Evolutionary conservation across 768 basidiomycete genomes (phyloP).

Genomic region (Tephrocybe rancida): DNA sequence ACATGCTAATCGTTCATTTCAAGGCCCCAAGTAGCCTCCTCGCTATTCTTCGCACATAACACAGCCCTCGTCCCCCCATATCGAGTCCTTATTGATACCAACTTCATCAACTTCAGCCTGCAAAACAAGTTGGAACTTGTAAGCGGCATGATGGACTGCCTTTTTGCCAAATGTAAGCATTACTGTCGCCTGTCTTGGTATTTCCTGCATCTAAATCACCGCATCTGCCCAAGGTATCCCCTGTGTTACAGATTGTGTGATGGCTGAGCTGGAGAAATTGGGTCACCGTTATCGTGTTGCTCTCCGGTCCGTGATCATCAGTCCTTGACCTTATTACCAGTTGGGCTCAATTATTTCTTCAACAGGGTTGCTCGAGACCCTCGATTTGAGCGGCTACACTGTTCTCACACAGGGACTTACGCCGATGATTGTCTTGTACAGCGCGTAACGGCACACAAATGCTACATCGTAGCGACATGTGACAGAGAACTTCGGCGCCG

Average conservation of each 20-base stretch:
- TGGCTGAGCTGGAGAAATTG: slow-evolving; percentile 97
- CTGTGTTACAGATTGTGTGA: slow-evolving; percentile 98
- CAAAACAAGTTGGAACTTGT: slow-evolving; percentile 98
- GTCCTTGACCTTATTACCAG: neutral
- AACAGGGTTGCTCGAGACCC: slow-evolving; percentile 95
- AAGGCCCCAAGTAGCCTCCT: slow-evolving; percentile 87
- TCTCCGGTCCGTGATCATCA: slow-evolving; percentile 63
- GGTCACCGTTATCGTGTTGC: slow-evolving; percentile 96
- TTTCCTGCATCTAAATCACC: slow-evolving; percentile 4
- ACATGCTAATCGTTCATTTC: neutral
- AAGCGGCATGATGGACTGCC: slow-evolving; percentile 99
- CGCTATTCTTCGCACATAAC: slow-evolving; percentile 94
- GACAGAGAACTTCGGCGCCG: slow-evolving; percentile 92
- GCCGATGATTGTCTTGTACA: slow-evolving; percentile 99
- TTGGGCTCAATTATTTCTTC: slow-evolving; percentile 10
- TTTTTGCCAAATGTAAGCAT: slow-evolving; percentile 89
- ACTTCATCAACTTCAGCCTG: slow-evolving; percentile 98
- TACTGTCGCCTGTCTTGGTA: neutral
- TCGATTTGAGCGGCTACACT: slow-evolving; percentile 91
- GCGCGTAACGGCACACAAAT: slow-evolving; percentile 92
- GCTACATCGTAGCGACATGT: slow-evolving; percentile 97
- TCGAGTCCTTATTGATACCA: slow-evolving; percentile 96
- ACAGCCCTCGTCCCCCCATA: slow-evolving; percentile 96
- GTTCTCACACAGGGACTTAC: slow-evolving; percentile 95
- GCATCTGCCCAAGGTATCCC: slow-evolving; percentile 76